Evolutionary conservation across 192 early-diverging fungal genomes (phyloP), one percentile per base, ranked within the genome.

Genomic region (Cetraspora pellucida): DNA sequence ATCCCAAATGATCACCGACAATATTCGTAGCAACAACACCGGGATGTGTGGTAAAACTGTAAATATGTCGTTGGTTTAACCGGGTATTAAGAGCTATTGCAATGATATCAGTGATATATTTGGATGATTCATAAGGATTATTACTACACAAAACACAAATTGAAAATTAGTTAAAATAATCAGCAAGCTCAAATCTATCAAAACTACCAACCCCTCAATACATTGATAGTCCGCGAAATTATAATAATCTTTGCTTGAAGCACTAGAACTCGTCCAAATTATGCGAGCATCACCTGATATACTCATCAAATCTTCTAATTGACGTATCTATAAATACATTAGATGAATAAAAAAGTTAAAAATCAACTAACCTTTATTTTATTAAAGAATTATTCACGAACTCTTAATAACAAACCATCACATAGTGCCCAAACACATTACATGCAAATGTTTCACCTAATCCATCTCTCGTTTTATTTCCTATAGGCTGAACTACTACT

Each of bases 361-460:
- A 77, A 64, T 23, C 30, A 23, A 6, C 28, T 31, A 11, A 31
- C 1, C 54, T 69, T 37, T 11, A 19, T 28, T 25, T 23, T 14
- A 59, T n/a, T 27, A 44, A 21, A 25, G 11, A 49, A 17, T 13
- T 75, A 2, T 25, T 17, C 46, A 60, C 45, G 23, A 27, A 63
- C 8, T 11, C 0, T 37, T 8, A 2, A 23, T 43, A 0, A 54
- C 19, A 72, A 80, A 87, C 84, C 86, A 89, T 87, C 3, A 89
- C 25, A 73, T 85, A 89, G 57, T 89, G 88, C 16, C 88, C 88
- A 82, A 89, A 87, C 9, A 89, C 77, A 78, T 89, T 89, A 47
- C 81, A 80, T 17, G 85, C 86, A 59, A 89, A 81, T 8, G 85
- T 85, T 49, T 83, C 80, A 0, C 86, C 88, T 60, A 89, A 74